Evolutionary conservation across 169 alveolate species (phyloP).

Genomic region (Plasmodium falciparum): DNA sequence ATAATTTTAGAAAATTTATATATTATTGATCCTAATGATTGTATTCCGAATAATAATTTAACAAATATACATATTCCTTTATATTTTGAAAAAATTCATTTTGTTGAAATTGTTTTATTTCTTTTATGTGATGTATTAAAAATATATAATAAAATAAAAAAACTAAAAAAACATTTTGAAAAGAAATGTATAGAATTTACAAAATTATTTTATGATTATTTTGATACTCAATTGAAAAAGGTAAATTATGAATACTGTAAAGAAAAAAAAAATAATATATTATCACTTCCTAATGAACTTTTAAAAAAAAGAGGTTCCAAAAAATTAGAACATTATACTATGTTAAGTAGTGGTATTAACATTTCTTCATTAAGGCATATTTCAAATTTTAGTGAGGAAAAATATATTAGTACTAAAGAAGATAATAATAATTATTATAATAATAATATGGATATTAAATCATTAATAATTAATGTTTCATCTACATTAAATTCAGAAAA

Average conservation of each 20-base stretch:
- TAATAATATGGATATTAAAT: slow-evolving; percentile 43
- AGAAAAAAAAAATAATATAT: slow-evolving; percentile 29
- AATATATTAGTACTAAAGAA: slow-evolving; percentile 34
- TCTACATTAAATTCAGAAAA: slow-evolving; percentile 61
- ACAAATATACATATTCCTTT: slow-evolving; percentile 17
- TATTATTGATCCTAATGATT: slow-evolving; percentile 25
- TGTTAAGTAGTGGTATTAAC: slow-evolving; percentile 36
- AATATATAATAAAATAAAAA: slow-evolving; percentile 54
- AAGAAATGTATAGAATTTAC: slow-evolving; percentile 56
- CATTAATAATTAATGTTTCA: slow-evolving; percentile 45
- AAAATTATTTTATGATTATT: slow-evolving; percentile 32
- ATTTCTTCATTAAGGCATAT: slow-evolving; percentile 28
- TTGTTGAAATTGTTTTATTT: slow-evolving; percentile 45
- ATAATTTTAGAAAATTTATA: slow-evolving; percentile 54
- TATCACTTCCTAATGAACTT: slow-evolving; percentile 19
- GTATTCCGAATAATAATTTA: not conserved
- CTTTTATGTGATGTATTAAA: slow-evolving; percentile 46
- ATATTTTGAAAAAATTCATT: slow-evolving; percentile 56
- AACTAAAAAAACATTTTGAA: slow-evolving; percentile 50
- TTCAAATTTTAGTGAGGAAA: slow-evolving; percentile 33
- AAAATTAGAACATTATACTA: slow-evolving; percentile 28
- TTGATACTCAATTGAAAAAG: slow-evolving; percentile 21
- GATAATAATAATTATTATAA: slow-evolving; percentile 3
- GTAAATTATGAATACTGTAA: slow-evolving; percentile 28
- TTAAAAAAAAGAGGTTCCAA: slow-evolving; percentile 28